These are phyloP conservation scores for Santalum album DNA, from an alignment of 164 flowering plant genomes.

Conservation along the genomic window DNA sequence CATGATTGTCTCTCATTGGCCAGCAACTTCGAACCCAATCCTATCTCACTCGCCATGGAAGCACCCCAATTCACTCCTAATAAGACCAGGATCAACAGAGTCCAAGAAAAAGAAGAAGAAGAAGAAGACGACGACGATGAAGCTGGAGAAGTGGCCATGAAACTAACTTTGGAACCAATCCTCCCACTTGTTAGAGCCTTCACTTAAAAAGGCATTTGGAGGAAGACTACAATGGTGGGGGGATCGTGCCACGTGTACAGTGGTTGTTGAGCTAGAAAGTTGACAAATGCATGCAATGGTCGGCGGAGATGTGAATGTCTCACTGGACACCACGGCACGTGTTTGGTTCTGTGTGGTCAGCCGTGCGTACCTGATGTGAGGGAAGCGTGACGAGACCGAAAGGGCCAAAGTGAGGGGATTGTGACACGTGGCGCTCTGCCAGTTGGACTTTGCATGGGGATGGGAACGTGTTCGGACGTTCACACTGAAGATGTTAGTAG, in stretches of 20 bases:
- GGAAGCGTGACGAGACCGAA: neutral
- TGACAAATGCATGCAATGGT: slow-evolving; percentile 32
- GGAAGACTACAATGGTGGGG: too few species aligned
- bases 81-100: neutral
- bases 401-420: neutral
- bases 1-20: slow-evolving; percentile 40
- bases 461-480: too few species aligned
- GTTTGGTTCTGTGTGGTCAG: slow-evolving; percentile 7
- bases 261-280: slow-evolving; percentile 56
- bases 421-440: neutral
- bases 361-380: neutral
- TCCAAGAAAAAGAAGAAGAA: slow-evolving; percentile 1
- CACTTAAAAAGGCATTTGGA: too few species aligned
- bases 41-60: slow-evolving; percentile 19
- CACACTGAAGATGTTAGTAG: too few species aligned
- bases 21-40: slow-evolving; percentile 44
- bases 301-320: slow-evolving; percentile 27
- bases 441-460: too few species aligned
- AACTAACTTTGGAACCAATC: too few species aligned
- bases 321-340: slow-evolving; percentile 16
- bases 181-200: too few species aligned
- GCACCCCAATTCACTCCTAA: neutral
- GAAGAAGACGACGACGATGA: slow-evolving; percentile 2
- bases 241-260: slow-evolving; percentile 20
- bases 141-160: slow-evolving; percentile 8